Evolutionary conservation across 2,329 filamentous ascomycete species (phyloP).

Genomic region (Raffaelea deltoideospora): DNA sequence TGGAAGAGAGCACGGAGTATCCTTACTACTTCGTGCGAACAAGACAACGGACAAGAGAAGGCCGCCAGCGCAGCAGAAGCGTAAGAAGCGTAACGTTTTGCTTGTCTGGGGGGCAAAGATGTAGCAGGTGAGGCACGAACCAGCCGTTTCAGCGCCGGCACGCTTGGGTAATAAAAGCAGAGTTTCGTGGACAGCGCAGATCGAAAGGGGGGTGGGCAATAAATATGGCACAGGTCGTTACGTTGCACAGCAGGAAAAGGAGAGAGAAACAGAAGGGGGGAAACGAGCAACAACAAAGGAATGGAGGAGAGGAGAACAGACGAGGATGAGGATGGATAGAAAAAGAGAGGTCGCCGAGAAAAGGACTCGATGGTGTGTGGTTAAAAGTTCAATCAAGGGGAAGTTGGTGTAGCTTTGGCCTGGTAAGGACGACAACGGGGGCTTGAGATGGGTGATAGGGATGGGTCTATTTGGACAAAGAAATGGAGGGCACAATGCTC

Average conservation of each 20-base stretch:
- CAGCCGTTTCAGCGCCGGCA: slow-evolving; percentile 8
- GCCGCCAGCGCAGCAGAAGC: not conserved
- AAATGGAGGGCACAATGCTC: too few species aligned
- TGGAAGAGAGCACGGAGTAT: not conserved
- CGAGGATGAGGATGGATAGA: not conserved
- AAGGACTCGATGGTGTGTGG: too few species aligned
- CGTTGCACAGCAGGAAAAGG: not conserved
- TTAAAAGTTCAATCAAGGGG: too few species aligned
- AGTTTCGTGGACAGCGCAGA: not conserved
- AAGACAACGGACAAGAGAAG: not conserved
- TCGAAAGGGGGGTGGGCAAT: not conserved
- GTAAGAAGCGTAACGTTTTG: too few species aligned
- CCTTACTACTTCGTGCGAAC: too few species aligned
- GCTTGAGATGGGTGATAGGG: too few species aligned
- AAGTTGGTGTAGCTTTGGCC: too few species aligned
- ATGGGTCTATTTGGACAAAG: too few species aligned
- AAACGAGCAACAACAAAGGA: not conserved
- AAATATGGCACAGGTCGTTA: not conserved
- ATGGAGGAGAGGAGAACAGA: not conserved
- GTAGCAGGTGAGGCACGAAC: slow-evolving; percentile 8
- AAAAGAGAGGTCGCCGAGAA: slow-evolving; percentile 1
- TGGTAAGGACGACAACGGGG: too few species aligned
- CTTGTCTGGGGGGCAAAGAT: slow-evolving; percentile 1
- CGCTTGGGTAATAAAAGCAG: not conserved
- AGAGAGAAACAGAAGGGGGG: not conserved